Conservation (phyloP, 257 asterid genomes). For the Plantago elongata region DNA sequence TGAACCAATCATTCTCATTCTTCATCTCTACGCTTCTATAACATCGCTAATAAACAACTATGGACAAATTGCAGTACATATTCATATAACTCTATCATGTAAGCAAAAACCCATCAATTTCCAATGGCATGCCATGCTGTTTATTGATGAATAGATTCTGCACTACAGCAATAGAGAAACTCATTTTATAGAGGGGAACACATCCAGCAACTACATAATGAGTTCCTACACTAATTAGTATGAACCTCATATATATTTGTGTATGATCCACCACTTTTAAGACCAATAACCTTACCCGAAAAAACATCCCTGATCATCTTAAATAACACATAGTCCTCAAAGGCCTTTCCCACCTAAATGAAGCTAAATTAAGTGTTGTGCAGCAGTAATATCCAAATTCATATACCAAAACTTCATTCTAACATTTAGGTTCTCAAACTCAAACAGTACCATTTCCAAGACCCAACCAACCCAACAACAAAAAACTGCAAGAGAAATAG, state of each 20-base stretch:
- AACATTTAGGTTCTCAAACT: neutral
- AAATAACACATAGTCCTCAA: too few relatives aligned
- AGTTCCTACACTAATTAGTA: neutral
- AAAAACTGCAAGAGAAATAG: neutral
- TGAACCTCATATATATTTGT: neutral
- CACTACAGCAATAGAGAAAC: slow-evolving; percentile 40
- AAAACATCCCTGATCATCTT: neutral
- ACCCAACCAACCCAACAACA: neutral
- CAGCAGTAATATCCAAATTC: too few relatives aligned
- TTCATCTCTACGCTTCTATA: neutral
- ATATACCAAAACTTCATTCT: too few relatives aligned
- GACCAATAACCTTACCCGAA: too few relatives aligned
- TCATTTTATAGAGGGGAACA: too few relatives aligned
- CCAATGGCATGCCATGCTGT: neutral
- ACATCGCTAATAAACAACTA: neutral
- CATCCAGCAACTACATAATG: neutral
- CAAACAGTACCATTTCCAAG: neutral
- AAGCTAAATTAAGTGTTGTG: neutral
- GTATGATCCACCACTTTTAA: too few relatives aligned
- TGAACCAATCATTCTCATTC: neutral
- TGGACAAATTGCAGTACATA: neutral
- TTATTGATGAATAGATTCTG: slow-evolving; percentile 1
- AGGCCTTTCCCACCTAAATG: too few relatives aligned
- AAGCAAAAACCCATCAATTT: neutral
- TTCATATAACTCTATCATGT: neutral